Conservation (phyloP, 2,329 filamentous ascomycete species). For the Aspergillus udagawae region DNA sequence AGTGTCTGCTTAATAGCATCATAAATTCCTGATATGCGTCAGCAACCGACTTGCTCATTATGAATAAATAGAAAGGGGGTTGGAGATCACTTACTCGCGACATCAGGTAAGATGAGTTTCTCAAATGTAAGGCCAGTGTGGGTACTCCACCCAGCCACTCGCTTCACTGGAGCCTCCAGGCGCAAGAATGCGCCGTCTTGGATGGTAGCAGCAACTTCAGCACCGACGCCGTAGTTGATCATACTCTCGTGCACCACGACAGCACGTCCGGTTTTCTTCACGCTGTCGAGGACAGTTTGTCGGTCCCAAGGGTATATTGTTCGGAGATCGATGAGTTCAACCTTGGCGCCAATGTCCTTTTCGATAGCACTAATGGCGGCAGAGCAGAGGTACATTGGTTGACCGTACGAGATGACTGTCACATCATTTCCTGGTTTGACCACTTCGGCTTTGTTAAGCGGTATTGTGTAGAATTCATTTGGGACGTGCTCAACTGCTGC, state of each 20-base stretch:
- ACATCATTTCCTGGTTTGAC: constrained; percentile 75
- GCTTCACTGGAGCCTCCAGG: constrained; percentile 77
- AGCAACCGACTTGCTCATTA: neutral
- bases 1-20: constrained; percentile 65
- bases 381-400: constrained; percentile 80
- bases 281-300: constrained; percentile 72
- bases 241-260: constrained; percentile 91
- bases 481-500: constrained; percentile 91
- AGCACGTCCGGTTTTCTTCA: constrained; percentile 79
- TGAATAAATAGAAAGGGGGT: neutral
- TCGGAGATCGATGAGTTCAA: constrained; percentile 82
- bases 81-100: constrained; percentile 65
- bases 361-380: constrained; percentile 71
- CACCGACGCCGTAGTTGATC: constrained; percentile 83
- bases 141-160: constrained; percentile 86
- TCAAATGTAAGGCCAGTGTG: constrained; percentile 78
- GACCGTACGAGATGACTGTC: constrained; percentile 84
- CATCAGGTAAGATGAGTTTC: constrained; percentile 76
- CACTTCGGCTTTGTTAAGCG: constrained; percentile 79
- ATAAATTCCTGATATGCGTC: constrained; percentile 56
- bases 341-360: constrained; percentile 68
- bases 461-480: constrained; percentile 72
- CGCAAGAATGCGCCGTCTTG: constrained; percentile 82
- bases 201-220: constrained; percentile 82
- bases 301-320: constrained; percentile 93